Conservation (phyloP, 1,284 basidiomycete species). For the Austroboletus novae-zelandiae region DNA sequence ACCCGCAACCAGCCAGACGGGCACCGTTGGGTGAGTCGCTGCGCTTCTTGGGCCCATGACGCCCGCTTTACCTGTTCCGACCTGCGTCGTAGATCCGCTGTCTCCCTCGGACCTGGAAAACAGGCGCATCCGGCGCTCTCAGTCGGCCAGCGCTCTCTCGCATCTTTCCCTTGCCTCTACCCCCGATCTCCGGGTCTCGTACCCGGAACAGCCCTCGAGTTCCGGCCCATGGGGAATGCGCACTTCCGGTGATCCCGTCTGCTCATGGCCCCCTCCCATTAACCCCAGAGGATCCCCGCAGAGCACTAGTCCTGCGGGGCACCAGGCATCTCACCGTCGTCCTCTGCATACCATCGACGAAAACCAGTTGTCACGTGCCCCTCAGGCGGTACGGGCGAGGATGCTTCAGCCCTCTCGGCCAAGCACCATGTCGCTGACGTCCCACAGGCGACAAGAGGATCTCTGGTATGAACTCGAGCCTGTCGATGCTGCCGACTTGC, state of each 20-base stretch:
- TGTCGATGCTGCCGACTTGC: not conserved
- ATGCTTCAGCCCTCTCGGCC: conserved; percentile 17
- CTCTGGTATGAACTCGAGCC: conserved; percentile 16
- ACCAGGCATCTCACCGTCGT: conserved; percentile 4
- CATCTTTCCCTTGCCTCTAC: conserved; percentile 12
- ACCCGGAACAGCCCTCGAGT: conserved; percentile 11
- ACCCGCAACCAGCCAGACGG: conserved; percentile 12
- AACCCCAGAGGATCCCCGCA: conserved; percentile 2
- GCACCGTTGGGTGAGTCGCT: conserved; percentile 27
- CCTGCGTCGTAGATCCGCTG: conserved; percentile 23
- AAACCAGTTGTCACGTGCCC: conserved; percentile 7
- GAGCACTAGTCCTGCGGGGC: conserved; percentile 2
- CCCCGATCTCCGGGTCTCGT: conserved; percentile 14
- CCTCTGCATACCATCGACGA: conserved; percentile 9
- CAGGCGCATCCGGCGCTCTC: conserved; percentile 4
- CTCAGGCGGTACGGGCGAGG: conserved; percentile 1
- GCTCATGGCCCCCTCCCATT: conserved; percentile 27
- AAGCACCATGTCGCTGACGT: conserved; percentile 15
- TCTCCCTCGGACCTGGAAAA: conserved; percentile 23
- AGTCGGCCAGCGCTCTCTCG: conserved; percentile 3
- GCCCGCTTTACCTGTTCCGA: not conserved
- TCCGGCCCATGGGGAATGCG: conserved; percentile 7
- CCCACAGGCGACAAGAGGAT: conserved; percentile 15
- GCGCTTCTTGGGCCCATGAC: not conserved
- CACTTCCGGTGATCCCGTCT: conserved; percentile 10